Conservation (phyloP, 2,329 filamentous ascomycete species). For the Colletotrichum lini region DNA sequence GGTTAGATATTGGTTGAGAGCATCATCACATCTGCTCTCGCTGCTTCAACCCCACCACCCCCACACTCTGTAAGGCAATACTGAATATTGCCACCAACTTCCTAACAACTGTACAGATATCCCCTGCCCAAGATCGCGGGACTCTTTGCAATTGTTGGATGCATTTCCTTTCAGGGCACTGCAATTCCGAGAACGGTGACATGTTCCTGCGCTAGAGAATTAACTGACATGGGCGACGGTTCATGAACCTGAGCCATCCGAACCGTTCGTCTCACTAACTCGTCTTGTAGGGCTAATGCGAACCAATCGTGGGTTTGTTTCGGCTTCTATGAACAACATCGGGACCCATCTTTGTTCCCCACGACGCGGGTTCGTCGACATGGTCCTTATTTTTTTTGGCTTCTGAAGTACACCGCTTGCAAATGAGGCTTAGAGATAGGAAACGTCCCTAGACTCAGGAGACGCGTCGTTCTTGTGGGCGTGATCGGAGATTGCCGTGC, state of each 20-base stretch:
- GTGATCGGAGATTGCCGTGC: neutral
- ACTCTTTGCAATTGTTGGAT: too few species aligned
- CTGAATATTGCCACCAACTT: neutral
- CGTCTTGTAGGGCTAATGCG: conserved; percentile 16
- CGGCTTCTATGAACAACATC: conserved; percentile 8
- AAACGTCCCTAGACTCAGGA: conserved; percentile 11
- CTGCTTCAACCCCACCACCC: conserved; percentile 31
- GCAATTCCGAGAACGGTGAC: neutral
- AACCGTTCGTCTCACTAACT: conserved; percentile 18
- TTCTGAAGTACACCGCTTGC: neutral
- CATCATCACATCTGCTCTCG: too few species aligned
- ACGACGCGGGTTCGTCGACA: neutral
- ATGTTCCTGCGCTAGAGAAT: neutral
- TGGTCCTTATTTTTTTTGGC: conserved; percentile 20
- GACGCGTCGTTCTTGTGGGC: conserved; percentile 13
- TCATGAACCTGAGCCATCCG: conserved; percentile 22
- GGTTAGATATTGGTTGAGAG: too few species aligned
- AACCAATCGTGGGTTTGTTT: conserved; percentile 5
- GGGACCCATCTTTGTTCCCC: neutral
- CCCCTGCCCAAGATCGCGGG: too few species aligned
- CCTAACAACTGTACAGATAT: neutral
- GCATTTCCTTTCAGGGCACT: neutral
- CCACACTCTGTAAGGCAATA: conserved; percentile 5
- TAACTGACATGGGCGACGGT: neutral
- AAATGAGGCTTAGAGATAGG: conserved; percentile 15